A percentile compares a stretch with the other conserved stretches of the same genome.
phyloP scores from a whole-genome alignment of 495 filamentous ascomycete genomes.

The Cercophora samala region DNA sequence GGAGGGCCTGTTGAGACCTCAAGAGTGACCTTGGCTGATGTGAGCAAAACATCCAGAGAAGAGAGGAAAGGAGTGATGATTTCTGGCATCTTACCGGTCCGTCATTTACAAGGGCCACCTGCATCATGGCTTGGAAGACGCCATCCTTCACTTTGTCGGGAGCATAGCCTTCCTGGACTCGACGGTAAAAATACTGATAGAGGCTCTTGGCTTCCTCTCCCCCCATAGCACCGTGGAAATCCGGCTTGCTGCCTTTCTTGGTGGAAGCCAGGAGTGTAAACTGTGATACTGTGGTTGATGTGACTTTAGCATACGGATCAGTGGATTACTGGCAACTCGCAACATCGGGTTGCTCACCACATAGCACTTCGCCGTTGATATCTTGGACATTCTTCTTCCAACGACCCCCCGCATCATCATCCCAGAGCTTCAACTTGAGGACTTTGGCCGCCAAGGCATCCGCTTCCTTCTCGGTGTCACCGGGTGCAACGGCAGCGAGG shows the following conservation, averaged over 20 bases:
- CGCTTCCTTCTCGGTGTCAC: conserved; percentile 85
- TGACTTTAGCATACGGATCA: background rate
- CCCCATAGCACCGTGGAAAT: conserved; percentile 86
- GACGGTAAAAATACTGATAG: conserved; percentile 78
- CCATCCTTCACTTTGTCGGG: conserved; percentile 85
- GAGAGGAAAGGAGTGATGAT: background rate
- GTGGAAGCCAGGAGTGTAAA: conserved; percentile 91
- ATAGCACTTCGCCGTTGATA: conserved; percentile 84
- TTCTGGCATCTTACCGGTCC: conserved; percentile 69
- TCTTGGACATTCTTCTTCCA: conserved; percentile 89
- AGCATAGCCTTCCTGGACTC: conserved; percentile 68
- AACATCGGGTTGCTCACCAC: conserved; percentile 55
- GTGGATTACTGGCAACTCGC: background rate
- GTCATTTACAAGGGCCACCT: conserved; percentile 89
- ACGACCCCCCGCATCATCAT: conserved; percentile 67
- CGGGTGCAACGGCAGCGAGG: conserved; percentile 84
- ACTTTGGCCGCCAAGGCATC: conserved; percentile 81
- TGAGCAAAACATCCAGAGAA: conserved; percentile 9
- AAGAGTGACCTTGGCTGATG: conserved; percentile 31
- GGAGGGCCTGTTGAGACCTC: conserved; percentile 34
- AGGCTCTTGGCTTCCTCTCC: conserved; percentile 71
- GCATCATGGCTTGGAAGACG: conserved; percentile 98
- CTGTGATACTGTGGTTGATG: conserved; percentile 71
- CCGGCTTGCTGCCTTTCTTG: conserved; percentile 91
- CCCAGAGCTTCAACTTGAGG: conserved; percentile 85